Evolutionary conservation across 345 rosid species (phyloP), one percentile per base, ranked within the genome.

Genomic region (Garcia nutans): DNA sequence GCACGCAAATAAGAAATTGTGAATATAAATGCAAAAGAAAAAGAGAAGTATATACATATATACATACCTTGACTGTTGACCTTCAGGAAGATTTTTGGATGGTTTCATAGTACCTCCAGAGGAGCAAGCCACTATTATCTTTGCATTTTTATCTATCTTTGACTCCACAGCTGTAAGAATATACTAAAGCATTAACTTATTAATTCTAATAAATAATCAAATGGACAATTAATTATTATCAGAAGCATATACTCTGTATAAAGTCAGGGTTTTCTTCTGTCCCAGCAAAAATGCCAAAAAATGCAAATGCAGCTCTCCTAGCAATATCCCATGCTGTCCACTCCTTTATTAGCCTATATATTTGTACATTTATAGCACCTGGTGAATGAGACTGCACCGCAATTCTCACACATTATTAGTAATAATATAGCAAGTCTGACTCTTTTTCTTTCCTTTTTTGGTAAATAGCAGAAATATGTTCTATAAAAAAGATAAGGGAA

Each of bases 241-340:
- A 49, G 54, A 78, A 75, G 71, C 66, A 66, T 26, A 26, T 89
- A 95, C 99, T 80, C 70, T 86, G 86, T 54, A 96, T 8, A 67
- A 96, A 96, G 73, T 93, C 97, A 0, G 99, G 99, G 73, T 96
- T 96, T 82, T 93, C 99, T 86, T 96, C 99, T 0, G 99, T 96
- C 77, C 99, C 98, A 11, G 97, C 82, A 72, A 96, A 93, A 81
- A 96, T 96, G 86, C 99, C 99, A 1, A 93, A 93, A 84, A 96
- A 91, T 17, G 98, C 98, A 77, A 96, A 96, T 44, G 97, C 99
- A 71, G 93, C 96, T 56, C 99, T 93, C 63, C 99, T 89, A 37
- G 97, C 97, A 33, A 96, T 96, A 84, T 96, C 99, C 99, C 99
- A 96, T 42, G 99, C 86, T 9, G 98, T 96, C 99, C 98, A 93